These are phyloP conservation scores for Agaricus blazei DNA, from an alignment of 768 basidiomycete genomes.

Conservation along the genomic window DNA sequence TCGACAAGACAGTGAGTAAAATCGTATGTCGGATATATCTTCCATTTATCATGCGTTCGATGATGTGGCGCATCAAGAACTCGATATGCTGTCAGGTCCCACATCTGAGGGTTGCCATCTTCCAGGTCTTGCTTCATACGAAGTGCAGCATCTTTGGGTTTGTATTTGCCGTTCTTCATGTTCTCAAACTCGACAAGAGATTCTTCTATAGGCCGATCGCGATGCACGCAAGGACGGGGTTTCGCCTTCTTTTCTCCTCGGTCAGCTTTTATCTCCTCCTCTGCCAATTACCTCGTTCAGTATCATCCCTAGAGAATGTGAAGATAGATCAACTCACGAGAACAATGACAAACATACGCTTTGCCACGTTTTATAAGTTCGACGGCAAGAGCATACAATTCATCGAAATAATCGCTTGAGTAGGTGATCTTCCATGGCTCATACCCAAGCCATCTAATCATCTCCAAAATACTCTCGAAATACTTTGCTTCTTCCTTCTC, in stretches of 20 bases:
- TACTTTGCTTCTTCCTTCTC: conserved; percentile 95
- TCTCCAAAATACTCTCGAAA: conserved; percentile 95
- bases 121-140: conserved; percentile 97
- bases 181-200: conserved; percentile 83
- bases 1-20: conserved; percentile 98
- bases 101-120: conserved; percentile 97
- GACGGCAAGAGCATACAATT: conserved; percentile 80
- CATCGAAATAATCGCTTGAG: conserved; percentile 93
- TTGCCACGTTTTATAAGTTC: conserved; percentile 86
- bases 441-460: conserved; percentile 93
- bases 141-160: conserved; percentile 87
- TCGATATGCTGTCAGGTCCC: conserved; percentile 97
- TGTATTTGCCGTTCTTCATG: conserved; percentile 89
- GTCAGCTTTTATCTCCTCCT: conserved; percentile 87
- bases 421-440: conserved; percentile 99
- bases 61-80: conserved; percentile 90
- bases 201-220: conserved; percentile 80
- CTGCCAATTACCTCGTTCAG: conserved; percentile 33
- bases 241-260: conserved; percentile 82
- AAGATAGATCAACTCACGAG: conserved; percentile 54
- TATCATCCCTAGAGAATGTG: not conserved
- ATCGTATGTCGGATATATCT: conserved; percentile 97
- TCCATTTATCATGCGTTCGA: conserved; percentile 90
- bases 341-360: conserved; percentile 95
- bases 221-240: conserved; percentile 82